phyloP scores from a whole-genome alignment of 2,329 filamentous ascomycete species.

The Exophiala aquamarina region DNA sequence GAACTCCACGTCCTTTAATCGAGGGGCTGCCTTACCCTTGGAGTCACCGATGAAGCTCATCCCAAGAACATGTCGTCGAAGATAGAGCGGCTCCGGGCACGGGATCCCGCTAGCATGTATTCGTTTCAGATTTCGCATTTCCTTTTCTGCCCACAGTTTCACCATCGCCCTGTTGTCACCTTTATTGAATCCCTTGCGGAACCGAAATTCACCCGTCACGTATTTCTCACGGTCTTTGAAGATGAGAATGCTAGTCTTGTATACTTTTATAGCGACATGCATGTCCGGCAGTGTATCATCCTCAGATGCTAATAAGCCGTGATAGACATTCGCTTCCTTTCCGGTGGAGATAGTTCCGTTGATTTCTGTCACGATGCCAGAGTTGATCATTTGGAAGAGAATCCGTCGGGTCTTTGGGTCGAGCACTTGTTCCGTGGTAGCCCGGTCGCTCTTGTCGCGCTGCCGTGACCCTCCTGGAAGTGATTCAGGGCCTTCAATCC shows the following conservation, averaged over 20 bases:
- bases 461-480: constrained; percentile 28
- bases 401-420: constrained; percentile 96
- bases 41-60: constrained; percentile 91
- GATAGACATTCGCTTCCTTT: constrained; percentile 98
- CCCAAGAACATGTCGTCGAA: constrained; percentile 91
- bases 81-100: constrained; percentile 82
- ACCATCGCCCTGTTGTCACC: constrained; percentile 96
- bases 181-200: constrained; percentile 88
- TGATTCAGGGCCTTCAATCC: constrained; percentile 60
- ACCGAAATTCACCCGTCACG: constrained; percentile 90
- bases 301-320: constrained; percentile 67
- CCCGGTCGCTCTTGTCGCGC: constrained; percentile 82
- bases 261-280: constrained; percentile 93
- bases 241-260: constrained; percentile 95
- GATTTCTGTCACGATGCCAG: constrained; percentile 82
- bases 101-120: constrained; percentile 83
- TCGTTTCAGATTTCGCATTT: constrained; percentile 88
- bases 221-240: constrained; percentile 98
- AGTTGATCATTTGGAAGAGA: constrained; percentile 91
- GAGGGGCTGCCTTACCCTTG: constrained; percentile 83
- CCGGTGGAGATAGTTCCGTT: constrained; percentile 95
- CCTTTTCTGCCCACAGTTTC: constrained; percentile 97
- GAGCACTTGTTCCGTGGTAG: constrained; percentile 90
- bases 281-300: constrained; percentile 53
- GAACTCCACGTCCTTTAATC: constrained; percentile 82